phyloP scores from a whole-genome alignment of 768 basidiomycete species.

The Hirschioporus abietinus region DNA sequence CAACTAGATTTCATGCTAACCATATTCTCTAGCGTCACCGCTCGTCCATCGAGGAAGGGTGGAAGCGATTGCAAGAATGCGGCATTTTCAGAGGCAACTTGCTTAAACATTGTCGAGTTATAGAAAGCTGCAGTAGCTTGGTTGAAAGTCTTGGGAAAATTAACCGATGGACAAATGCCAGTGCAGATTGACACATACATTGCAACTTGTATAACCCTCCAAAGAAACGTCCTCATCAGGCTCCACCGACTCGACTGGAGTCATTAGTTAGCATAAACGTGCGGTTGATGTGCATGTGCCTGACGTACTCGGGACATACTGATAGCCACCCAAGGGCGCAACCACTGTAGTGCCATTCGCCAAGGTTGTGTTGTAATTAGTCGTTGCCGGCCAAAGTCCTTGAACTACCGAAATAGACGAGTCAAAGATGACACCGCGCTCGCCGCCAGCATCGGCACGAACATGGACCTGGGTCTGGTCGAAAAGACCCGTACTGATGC shows the following conservation, averaged over 20 bases:
- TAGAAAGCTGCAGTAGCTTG: slow-evolving; percentile 48
- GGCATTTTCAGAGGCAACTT: slow-evolving; percentile 38
- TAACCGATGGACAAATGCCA: neutral
- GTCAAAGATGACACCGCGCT: slow-evolving; percentile 42
- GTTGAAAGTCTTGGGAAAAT: slow-evolving; percentile 38
- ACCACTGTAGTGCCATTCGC: slow-evolving; percentile 15
- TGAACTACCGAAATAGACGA: slow-evolving; percentile 14
- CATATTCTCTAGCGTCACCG: slow-evolving; percentile 53
- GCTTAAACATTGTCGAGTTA: slow-evolving; percentile 42
- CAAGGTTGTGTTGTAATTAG: slow-evolving; percentile 15
- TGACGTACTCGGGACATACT: slow-evolving; percentile 17
- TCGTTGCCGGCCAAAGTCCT: slow-evolving; percentile 13
- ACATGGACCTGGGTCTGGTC: slow-evolving; percentile 37
- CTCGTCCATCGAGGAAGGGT: slow-evolving; percentile 49
- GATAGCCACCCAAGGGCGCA: slow-evolving; percentile 15
- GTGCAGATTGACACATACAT: neutral
- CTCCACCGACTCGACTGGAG: slow-evolving; percentile 20
- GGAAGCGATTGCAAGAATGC: slow-evolving; percentile 44
- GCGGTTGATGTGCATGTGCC: neutral
- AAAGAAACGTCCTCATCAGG: slow-evolving; percentile 20
- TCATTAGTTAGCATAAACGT: slow-evolving; percentile 8
- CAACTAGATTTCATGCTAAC: slow-evolving; percentile 28
- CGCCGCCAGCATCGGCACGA: slow-evolving; percentile 65
- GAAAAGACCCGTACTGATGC: slow-evolving; percentile 29
- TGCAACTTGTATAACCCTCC: slow-evolving; percentile 20